These are phyloP conservation scores for Fusarium irregulare DNA, from an alignment of 2,329 filamentous ascomycete species.

Conservation along the genomic window DNA sequence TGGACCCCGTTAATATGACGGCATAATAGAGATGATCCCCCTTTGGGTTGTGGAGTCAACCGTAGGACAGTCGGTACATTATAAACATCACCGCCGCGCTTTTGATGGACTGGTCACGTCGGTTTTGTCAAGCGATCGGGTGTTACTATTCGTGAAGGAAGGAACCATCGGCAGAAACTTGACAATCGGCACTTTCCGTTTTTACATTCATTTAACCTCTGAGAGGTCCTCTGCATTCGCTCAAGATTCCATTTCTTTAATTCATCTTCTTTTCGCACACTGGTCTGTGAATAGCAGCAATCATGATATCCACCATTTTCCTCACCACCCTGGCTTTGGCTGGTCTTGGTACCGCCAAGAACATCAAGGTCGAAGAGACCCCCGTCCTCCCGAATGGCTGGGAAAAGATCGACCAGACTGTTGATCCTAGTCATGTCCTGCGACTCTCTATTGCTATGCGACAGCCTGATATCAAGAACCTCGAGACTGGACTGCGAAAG, in stretches of 20 bases:
- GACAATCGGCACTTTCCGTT: not conserved
- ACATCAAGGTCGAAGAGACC: constrained; percentile 45
- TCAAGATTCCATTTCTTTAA: not conserved
- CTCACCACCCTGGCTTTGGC: constrained; percentile 40
- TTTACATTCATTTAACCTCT: not conserved
- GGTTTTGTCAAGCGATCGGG: not conserved
- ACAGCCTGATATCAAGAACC: constrained; percentile 47
- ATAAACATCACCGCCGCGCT: constrained; percentile 6
- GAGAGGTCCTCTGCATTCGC: not conserved
- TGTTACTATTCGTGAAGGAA: not conserved
- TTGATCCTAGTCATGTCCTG: constrained; percentile 42
- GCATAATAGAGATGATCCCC: constrained; percentile 37
- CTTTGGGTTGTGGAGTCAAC: constrained; percentile 30
- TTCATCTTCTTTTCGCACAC: not conserved
- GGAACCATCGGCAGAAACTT: not conserved
- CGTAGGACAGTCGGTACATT: constrained; percentile 8
- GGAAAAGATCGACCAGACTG: constrained; percentile 39
- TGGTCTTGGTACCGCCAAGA: constrained; percentile 37
- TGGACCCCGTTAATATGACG: constrained; percentile 33
- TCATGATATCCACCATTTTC: constrained; percentile 31
- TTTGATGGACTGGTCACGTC: not conserved
- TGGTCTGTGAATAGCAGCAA: not conserved
- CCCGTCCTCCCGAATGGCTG: constrained; percentile 48
- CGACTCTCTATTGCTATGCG: constrained; percentile 50
- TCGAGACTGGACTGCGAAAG: constrained; percentile 43